Conservation (phyloP, 2,329 filamentous ascomycete species). For the Fonsecaea erecta region DNA sequence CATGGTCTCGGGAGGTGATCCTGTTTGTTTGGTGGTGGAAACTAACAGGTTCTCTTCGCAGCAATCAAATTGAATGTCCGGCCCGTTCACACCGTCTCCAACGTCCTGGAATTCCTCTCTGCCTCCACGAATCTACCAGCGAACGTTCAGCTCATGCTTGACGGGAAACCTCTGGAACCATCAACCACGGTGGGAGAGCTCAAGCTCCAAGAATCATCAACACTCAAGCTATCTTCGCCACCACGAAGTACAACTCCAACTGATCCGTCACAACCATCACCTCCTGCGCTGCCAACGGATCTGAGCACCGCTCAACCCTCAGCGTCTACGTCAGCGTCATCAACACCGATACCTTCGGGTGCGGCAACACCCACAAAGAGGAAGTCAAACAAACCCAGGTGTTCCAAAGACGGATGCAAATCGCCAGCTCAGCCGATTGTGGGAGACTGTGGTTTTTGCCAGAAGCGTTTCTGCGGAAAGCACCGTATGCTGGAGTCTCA, state of each 20-base stretch:
- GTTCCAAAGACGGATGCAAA: conserved; percentile 87
- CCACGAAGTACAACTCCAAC: conserved; percentile 36
- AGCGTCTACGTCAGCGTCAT: conserved; percentile 40
- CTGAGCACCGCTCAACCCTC: conserved; percentile 54
- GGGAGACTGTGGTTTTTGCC: conserved; percentile 94
- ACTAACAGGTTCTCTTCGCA: conserved; percentile 40
- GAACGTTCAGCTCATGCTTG: conserved; percentile 61
- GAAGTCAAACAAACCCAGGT: conserved; percentile 66
- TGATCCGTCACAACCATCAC: conserved; percentile 44
- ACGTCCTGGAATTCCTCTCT: conserved; percentile 61
- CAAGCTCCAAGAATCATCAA: conserved; percentile 34
- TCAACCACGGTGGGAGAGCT: conserved; percentile 37
- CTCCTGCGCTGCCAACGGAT: conserved; percentile 58
- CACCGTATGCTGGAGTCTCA: conserved; percentile 94
- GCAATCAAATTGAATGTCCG: conserved; percentile 63
- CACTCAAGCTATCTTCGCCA: conserved; percentile 47
- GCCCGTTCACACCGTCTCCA: conserved; percentile 58
- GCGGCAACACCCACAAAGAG: conserved; percentile 48
- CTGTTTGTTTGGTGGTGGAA: conserved; percentile 15
- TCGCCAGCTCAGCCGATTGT: conserved; percentile 88
- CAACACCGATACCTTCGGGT: conserved; percentile 49
- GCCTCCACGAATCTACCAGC: conserved; percentile 59
- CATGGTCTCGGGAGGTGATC: conserved; percentile 29
- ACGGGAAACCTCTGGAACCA: conserved; percentile 59
- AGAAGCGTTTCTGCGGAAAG: conserved; percentile 91